phyloP scores from a whole-genome alignment of 2,329 filamentous ascomycete species.

The Penicillium crustosum region DNA sequence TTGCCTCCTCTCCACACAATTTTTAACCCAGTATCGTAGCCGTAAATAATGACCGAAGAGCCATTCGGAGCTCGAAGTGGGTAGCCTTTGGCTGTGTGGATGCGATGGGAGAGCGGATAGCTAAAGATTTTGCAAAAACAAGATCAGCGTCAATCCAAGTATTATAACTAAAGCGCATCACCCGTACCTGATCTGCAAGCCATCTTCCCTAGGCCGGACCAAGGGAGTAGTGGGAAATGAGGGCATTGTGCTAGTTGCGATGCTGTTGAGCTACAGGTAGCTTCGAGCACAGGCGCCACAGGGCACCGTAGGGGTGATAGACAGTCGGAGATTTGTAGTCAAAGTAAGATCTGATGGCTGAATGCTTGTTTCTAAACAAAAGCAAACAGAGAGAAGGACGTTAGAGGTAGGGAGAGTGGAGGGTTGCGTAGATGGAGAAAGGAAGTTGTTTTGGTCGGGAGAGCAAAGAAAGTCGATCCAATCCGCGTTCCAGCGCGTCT shows the following conservation, averaged over 20 bases:
- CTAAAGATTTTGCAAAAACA: constrained; percentile 37
- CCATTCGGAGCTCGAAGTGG: constrained; percentile 60
- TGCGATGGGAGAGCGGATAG: constrained; percentile 60
- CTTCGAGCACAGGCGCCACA: constrained; percentile 20
- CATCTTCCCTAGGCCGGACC: constrained; percentile 41
- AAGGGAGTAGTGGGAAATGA: constrained; percentile 39
- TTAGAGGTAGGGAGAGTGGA: constrained; percentile 12
- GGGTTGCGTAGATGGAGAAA: constrained; percentile 19
- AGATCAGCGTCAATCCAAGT: constrained; percentile 8
- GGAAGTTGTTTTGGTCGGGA: constrained; percentile 30
- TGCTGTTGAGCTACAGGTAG: constrained; percentile 8
- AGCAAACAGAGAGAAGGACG: not conserved
- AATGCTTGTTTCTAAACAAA: not conserved
- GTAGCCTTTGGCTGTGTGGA: constrained; percentile 58
- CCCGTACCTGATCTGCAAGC: constrained; percentile 45
- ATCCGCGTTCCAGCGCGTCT: constrained; percentile 34
- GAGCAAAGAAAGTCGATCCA: constrained; percentile 20
- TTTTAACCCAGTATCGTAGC: constrained; percentile 57
- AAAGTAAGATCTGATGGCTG: not conserved
- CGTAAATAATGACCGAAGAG: constrained; percentile 62
- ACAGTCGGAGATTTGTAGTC: not conserved
- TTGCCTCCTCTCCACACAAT: constrained; percentile 62
- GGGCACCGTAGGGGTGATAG: constrained; percentile 13
- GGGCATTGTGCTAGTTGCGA: constrained; percentile 31
- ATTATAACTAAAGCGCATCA: not conserved